phyloP scores from a whole-genome alignment of 495 filamentous ascomycete genomes.

The Tuber magnatum region DNA sequence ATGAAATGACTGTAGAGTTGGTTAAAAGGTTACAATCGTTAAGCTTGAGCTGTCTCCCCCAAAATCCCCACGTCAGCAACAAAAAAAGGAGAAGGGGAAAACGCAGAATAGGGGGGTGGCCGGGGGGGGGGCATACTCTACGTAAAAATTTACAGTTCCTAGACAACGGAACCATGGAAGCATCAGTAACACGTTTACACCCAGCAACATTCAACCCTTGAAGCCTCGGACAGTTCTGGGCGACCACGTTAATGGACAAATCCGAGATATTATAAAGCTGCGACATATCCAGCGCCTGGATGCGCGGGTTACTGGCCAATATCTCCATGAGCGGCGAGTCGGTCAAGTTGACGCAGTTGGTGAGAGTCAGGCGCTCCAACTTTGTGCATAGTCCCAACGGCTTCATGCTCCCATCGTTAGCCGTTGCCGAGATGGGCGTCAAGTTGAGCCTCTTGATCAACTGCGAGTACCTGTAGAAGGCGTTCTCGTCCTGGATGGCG shows the following conservation, averaged over 20 bases:
- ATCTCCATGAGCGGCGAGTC: slow-evolving; percentile 75
- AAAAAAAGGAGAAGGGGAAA: slow-evolving; percentile 5
- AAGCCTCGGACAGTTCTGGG: slow-evolving; percentile 70
- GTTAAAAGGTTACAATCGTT: slow-evolving; percentile 77
- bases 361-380: slow-evolving; percentile 87
- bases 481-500: slow-evolving; percentile 59
- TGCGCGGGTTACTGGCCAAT: slow-evolving; percentile 66
- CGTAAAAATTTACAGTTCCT: slow-evolving; percentile 79
- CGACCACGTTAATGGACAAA: slow-evolving; percentile 67
- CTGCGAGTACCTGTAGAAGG: slow-evolving; percentile 76
- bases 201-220: slow-evolving; percentile 91
- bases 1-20: slow-evolving; percentile 70
- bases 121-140: slow-evolving; percentile 53
- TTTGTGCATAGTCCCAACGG: slow-evolving; percentile 79
- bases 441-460: slow-evolving; percentile 89
- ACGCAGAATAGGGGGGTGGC: background rate
- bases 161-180: slow-evolving; percentile 73
- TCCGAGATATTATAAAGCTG: slow-evolving; percentile 73
- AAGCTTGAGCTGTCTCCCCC: slow-evolving; percentile 66
- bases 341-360: slow-evolving; percentile 76
- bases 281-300: slow-evolving; percentile 88
- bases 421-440: slow-evolving; percentile 61
- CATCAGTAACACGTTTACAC: slow-evolving; percentile 76
- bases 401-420: slow-evolving; percentile 83
- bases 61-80: slow-evolving; percentile 29